phyloP scores from a whole-genome alignment of 2,329 filamentous ascomycete species.

The Uncinocarpus reesii region DNA sequence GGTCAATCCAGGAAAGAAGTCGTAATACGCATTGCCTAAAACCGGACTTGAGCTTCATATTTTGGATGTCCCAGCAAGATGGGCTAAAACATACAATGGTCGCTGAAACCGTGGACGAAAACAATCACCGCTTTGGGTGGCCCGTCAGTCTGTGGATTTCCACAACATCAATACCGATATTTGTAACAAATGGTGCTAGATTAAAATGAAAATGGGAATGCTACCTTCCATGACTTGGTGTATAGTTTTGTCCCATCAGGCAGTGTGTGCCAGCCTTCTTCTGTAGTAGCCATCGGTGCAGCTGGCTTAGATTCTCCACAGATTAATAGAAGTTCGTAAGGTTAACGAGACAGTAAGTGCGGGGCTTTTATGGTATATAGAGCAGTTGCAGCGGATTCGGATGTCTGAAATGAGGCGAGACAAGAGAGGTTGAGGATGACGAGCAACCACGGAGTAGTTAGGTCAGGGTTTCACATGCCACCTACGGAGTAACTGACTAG shows the following conservation, averaged over 20 bases:
- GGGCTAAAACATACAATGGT: conserved; percentile 48
- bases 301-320: not conserved
- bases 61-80: not conserved
- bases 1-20: conserved; percentile 62
- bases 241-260: conserved; percentile 49
- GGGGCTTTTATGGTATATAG: too few species aligned
- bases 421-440: too few species aligned
- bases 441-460: too few species aligned
- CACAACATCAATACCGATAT: not conserved
- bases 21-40: conserved; percentile 59
- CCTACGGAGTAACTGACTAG: too few species aligned
- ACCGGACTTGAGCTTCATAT: conserved; percentile 2
- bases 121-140: conserved; percentile 59
- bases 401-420: too few species aligned
- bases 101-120: conserved; percentile 82
- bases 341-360: too few species aligned
- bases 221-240: conserved; percentile 52
- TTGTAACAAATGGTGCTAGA: not conserved
- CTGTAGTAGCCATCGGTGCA: conserved; percentile 32
- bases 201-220: conserved; percentile 20
- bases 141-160: conserved; percentile 41
- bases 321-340: too few species aligned
- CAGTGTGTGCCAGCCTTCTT: conserved; percentile 44
- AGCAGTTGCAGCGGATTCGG: too few species aligned
- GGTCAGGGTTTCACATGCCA: too few species aligned